Evolutionary conservation across 768 basidiomycete genomes (phyloP).

Genomic region (Kwoniella botswanensis): DNA sequence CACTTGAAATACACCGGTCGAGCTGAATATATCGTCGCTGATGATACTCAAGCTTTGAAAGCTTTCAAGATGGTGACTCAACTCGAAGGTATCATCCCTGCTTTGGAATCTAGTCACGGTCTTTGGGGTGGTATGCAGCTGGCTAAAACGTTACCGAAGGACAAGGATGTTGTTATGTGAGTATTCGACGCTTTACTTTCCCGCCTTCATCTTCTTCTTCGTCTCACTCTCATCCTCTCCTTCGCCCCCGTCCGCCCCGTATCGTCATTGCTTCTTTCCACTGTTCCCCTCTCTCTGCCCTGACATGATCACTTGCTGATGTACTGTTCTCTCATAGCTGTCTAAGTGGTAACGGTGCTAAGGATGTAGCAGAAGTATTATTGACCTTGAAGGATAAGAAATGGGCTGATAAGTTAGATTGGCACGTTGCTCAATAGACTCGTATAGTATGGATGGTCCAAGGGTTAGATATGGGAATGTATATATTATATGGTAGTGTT

Average conservation of each 20-base stretch:
- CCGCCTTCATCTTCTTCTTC: background rate
- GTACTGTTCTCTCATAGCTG: slow-evolving; percentile 59
- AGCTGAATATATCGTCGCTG: slow-evolving; percentile 90
- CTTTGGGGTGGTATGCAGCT: slow-evolving; percentile 88
- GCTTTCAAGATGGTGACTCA: slow-evolving; percentile 92
- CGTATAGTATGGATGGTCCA: background rate
- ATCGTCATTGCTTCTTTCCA: background rate
- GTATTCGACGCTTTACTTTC: slow-evolving; percentile 54
- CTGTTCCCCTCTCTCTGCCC: background rate
- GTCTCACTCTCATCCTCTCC: background rate
- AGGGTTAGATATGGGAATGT: background rate
- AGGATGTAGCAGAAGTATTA: slow-evolving; percentile 95
- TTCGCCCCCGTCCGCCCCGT: background rate
- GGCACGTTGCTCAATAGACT: slow-evolving; percentile 69
- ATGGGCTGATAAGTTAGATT: slow-evolving; percentile 92
- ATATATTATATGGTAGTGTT: background rate
- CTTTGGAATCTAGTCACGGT: slow-evolving; percentile 93
- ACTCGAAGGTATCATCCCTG: slow-evolving; percentile 95
- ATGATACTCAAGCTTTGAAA: slow-evolving; percentile 88
- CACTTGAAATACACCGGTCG: slow-evolving; percentile 94
- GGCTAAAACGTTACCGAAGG: slow-evolving; percentile 82
- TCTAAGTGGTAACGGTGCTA: slow-evolving; percentile 93
- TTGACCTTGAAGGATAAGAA: slow-evolving; percentile 71
- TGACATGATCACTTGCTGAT: background rate
- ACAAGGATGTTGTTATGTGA: slow-evolving; percentile 88